A percentile compares a stretch with the other conserved stretches of the same genome.
phyloP scores from a whole-genome alignment of 2,329 filamentous ascomycete species.

The Ophioceras dolichostomum region DNA sequence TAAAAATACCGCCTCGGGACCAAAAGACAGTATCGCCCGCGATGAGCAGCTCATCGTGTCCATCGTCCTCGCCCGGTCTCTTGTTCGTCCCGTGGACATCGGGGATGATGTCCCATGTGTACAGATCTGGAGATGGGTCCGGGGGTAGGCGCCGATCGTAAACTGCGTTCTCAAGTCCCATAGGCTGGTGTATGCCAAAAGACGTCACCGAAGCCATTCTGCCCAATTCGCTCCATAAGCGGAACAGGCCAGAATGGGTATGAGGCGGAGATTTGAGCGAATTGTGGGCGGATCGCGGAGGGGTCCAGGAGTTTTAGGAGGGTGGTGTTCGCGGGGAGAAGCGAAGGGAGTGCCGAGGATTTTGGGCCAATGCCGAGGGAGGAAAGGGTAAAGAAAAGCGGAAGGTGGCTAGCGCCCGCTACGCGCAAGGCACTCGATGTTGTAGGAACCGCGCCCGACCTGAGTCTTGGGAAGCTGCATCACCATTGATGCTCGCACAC shows the following conservation, averaged over 20 bases:
- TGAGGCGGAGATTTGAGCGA: background rate
- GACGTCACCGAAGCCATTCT: slow-evolving; percentile 83
- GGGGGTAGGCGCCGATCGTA: slow-evolving; percentile 63
- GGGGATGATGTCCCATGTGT: slow-evolving; percentile 59
- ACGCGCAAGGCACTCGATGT: too few species aligned
- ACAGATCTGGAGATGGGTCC: slow-evolving; percentile 53
- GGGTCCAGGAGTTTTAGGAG: too few species aligned
- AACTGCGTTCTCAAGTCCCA: slow-evolving; percentile 71
- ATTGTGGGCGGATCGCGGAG: too few species aligned
- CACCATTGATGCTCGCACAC: too few species aligned
- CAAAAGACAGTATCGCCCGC: slow-evolving; percentile 72
- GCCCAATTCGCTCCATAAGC: slow-evolving; percentile 6
- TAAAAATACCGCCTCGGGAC: slow-evolving; percentile 76
- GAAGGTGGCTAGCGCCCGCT: too few species aligned
- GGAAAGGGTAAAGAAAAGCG: too few species aligned
- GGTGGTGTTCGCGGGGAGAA: too few species aligned
- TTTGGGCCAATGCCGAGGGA: background rate
- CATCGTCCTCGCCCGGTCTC: slow-evolving; percentile 21
- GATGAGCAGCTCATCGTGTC: slow-evolving; percentile 68
- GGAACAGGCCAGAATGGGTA: slow-evolving; percentile 2
- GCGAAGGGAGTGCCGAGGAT: too few species aligned
- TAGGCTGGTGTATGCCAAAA: slow-evolving; percentile 80
- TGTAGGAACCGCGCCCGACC: too few species aligned
- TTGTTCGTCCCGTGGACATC: slow-evolving; percentile 16
- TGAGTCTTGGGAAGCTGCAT: too few species aligned